phyloP scores from a whole-genome alignment of 805 yeast species.

The Ogataea minuta region DNA sequence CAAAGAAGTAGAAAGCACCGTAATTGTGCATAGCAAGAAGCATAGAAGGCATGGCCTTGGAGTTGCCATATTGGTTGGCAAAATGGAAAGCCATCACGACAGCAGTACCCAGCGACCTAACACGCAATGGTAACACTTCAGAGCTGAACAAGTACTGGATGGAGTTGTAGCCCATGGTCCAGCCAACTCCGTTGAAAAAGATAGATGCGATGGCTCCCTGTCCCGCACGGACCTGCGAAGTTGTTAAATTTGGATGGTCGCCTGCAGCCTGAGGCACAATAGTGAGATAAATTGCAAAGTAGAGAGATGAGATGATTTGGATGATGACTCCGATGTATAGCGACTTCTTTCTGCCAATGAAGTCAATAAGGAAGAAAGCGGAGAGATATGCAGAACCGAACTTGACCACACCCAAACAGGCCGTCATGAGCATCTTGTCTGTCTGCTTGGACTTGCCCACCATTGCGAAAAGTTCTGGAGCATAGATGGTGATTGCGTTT shows the following conservation, averaged over 20 bases:
- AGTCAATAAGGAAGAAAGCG: constrained; percentile 54
- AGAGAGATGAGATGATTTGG: constrained; percentile 43
- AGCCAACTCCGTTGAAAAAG: constrained; percentile 50
- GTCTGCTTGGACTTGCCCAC: constrained; percentile 43
- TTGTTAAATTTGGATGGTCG: constrained; percentile 30
- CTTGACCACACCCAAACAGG: constrained; percentile 53
- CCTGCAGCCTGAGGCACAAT: constrained; percentile 44
- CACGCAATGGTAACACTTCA: constrained; percentile 52
- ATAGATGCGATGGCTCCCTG: constrained; percentile 50
- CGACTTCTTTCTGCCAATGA: constrained; percentile 50
- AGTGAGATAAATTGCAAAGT: constrained; percentile 45
- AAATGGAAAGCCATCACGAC: constrained; percentile 55
- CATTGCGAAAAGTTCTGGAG: constrained; percentile 49
- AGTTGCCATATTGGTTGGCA: constrained; percentile 55
- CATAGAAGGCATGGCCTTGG: constrained; percentile 55
- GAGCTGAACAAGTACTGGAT: constrained; percentile 54
- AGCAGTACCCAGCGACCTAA: constrained; percentile 49
- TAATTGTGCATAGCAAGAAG: constrained; percentile 41
- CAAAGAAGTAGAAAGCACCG: constrained; percentile 54
- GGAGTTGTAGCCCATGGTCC: constrained; percentile 60
- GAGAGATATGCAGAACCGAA: constrained; percentile 45
- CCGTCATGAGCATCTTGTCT: constrained; percentile 45
- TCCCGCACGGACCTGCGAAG: constrained; percentile 38
- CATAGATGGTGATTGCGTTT: constrained; percentile 53
- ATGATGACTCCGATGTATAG: constrained; percentile 47